A percentile compares a stretch with the other conserved stretches of the same genome.
phyloP scores from a whole-genome alignment of 495 filamentous ascomycete genomes.

The Hyaloscypha finlandica region DNA sequence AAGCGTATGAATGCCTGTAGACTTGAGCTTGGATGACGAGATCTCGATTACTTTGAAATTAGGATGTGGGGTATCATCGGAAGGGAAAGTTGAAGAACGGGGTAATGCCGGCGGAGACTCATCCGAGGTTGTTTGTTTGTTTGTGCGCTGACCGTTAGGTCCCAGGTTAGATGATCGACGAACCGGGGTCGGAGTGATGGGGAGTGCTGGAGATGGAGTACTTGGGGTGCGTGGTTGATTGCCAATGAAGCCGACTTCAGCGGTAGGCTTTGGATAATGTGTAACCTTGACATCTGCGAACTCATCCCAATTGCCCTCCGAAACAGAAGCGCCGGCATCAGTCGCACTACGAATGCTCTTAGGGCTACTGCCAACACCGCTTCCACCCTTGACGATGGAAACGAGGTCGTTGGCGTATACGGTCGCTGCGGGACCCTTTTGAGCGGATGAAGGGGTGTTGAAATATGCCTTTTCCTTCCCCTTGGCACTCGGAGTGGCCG shows the following conservation, averaged over 20 bases:
- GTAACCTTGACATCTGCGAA: slow-evolving; percentile 66
- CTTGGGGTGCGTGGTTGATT: slow-evolving; percentile 12
- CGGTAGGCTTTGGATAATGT: slow-evolving; percentile 57
- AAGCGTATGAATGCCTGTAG: slow-evolving; percentile 65
- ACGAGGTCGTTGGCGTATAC: slow-evolving; percentile 78
- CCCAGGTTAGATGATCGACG: slow-evolving; percentile 39
- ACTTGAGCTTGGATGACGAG: slow-evolving; percentile 61
- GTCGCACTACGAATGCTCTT: slow-evolving; percentile 21
- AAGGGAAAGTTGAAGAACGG: slow-evolving; percentile 30
- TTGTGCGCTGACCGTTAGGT: slow-evolving; percentile 30
- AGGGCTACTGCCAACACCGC: slow-evolving; percentile 33
- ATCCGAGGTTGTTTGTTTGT: slow-evolving; percentile 26
- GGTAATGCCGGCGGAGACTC: slow-evolving; percentile 23
- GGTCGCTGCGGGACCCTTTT: slow-evolving; percentile 46
- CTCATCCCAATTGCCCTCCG: slow-evolving; percentile 55
- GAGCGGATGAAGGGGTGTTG: slow-evolving; percentile 25
- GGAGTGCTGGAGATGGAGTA: slow-evolving; percentile 29
- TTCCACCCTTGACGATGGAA: slow-evolving; percentile 53
- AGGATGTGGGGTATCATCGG: slow-evolving; percentile 55
- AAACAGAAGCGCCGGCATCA: slow-evolving; percentile 1
- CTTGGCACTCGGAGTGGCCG: slow-evolving; percentile 53
- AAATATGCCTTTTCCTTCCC: slow-evolving; percentile 66
- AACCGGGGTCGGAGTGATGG: slow-evolving; percentile 55
- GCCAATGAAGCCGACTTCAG: slow-evolving; percentile 30
- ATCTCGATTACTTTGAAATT: slow-evolving; percentile 69